phyloP scores from a whole-genome alignment of 129 eudicot species.

The Scalesia atractyloides region DNA sequence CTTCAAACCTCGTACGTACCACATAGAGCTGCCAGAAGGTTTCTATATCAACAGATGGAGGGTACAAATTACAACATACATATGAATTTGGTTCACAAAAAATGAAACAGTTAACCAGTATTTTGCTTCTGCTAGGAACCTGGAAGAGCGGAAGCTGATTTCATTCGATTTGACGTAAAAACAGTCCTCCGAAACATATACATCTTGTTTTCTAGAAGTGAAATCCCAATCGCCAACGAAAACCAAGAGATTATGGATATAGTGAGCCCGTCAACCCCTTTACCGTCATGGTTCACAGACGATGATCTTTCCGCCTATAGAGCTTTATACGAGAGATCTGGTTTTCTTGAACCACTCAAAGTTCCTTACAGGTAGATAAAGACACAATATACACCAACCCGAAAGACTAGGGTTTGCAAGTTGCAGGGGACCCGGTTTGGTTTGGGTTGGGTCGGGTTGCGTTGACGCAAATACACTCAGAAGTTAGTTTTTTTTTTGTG shows the following conservation, averaged over 20 bases:
- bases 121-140: conserved; percentile 23
- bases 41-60: conserved; percentile 56
- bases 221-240: conserved; percentile 37
- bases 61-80: conserved; percentile 24
- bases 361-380: conserved; percentile 33
- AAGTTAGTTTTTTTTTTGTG: background rate
- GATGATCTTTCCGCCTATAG: conserved; percentile 37
- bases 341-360: conserved; percentile 29
- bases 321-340: conserved; percentile 33
- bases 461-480: background rate
- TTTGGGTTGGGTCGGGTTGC: background rate
- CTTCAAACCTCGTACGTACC: conserved; percentile 22
- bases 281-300: conserved; percentile 27
- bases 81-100: background rate
- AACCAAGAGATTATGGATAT: conserved; percentile 40
- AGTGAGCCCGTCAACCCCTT: conserved; percentile 27
- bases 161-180: conserved; percentile 33
- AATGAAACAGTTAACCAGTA: background rate
- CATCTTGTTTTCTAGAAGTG: conserved; percentile 39
- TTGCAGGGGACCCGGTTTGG: background rate
- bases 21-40: conserved; percentile 48
- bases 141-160: conserved; percentile 50
- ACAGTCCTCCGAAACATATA: conserved; percentile 33
- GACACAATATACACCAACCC: background rate
- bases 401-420: background rate